Conservation (phyloP, 495 filamentous ascomycete genomes). For the Rhypophila decipiens region DNA sequence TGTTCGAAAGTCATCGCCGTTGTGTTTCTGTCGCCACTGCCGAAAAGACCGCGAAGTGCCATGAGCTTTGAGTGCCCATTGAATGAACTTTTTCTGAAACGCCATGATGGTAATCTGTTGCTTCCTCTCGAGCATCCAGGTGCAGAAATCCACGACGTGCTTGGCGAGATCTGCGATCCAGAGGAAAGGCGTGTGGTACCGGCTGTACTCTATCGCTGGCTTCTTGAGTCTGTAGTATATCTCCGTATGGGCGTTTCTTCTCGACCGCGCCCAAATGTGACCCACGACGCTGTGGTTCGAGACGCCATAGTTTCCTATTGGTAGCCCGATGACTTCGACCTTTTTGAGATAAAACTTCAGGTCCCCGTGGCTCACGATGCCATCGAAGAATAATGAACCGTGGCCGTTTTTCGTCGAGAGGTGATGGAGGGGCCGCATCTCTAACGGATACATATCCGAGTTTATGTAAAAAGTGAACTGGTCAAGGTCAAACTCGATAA, state of each 20-base stretch:
- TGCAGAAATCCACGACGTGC: constrained; percentile 59
- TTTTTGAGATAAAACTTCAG: constrained; percentile 40
- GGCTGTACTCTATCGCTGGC: constrained; percentile 50
- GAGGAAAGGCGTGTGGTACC: constrained; percentile 53
- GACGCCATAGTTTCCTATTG: constrained; percentile 60
- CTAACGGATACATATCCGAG: constrained; percentile 24
- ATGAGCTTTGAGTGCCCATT: constrained; percentile 47
- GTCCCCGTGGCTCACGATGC: constrained; percentile 44
- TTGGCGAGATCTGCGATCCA: constrained; percentile 65
- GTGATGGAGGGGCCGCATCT: constrained; percentile 49
- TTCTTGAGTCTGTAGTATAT: constrained; percentile 57
- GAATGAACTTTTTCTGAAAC: constrained; percentile 48
- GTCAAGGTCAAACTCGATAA: constrained; percentile 42
- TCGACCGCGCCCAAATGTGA: constrained; percentile 57
- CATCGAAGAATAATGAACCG: constrained; percentile 50
- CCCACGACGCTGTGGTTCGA: constrained; percentile 37
- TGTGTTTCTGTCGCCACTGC: constrained; percentile 44
- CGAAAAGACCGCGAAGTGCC: constrained; percentile 25
- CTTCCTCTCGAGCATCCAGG: constrained; percentile 18
- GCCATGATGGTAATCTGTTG: constrained; percentile 38
- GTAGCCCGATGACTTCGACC: constrained; percentile 50
- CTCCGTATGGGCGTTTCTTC: constrained; percentile 21
- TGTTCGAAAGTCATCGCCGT: constrained; percentile 50
- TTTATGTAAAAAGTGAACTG: constrained; percentile 47
- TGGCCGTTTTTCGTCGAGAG: constrained; percentile 30